Conservation (phyloP, 192 early-diverging fungal species). For the Thamnidium elegans region DNA sequence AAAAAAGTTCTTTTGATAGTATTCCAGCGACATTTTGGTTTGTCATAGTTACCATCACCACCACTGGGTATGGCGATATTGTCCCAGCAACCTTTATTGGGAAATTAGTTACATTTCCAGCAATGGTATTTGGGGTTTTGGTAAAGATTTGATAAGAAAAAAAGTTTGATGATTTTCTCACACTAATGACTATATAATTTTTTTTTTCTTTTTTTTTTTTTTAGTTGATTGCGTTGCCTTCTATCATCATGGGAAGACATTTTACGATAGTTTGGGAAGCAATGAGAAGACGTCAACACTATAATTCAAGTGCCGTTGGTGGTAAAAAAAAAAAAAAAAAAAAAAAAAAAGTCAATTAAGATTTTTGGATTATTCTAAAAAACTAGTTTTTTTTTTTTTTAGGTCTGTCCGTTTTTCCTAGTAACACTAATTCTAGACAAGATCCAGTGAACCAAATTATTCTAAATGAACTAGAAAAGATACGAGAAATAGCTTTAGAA, state of each 20-base stretch:
- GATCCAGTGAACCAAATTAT: not conserved
- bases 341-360: not conserved
- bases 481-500: too few species aligned
- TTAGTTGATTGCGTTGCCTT: constrained; percentile 73
- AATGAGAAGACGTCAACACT: constrained; percentile 39
- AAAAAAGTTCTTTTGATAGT: constrained; percentile 61
- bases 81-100: constrained; percentile 77
- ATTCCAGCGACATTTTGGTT: constrained; percentile 80
- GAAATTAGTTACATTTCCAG: constrained; percentile 75
- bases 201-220: too few species aligned
- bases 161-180: not conserved
- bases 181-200: not conserved
- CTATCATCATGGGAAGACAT: constrained; percentile 76
- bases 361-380: not conserved
- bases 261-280: constrained; percentile 81
- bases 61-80: constrained; percentile 80
- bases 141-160: constrained; percentile 14
- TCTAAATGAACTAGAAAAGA: not conserved
- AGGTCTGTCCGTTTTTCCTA: too few species aligned
- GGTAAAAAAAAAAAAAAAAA: not conserved
- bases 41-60: constrained; percentile 75
- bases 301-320: not conserved
- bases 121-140: constrained; percentile 79
- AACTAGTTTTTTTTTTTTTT: not conserved
- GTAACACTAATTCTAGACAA: not conserved